Percentiles rank a stretch among this genome's conserved stretches.
These are phyloP conservation scores for Brassica cretica DNA, from an alignment of 345 rosid genomes.

Conservation along the genomic window DNA sequence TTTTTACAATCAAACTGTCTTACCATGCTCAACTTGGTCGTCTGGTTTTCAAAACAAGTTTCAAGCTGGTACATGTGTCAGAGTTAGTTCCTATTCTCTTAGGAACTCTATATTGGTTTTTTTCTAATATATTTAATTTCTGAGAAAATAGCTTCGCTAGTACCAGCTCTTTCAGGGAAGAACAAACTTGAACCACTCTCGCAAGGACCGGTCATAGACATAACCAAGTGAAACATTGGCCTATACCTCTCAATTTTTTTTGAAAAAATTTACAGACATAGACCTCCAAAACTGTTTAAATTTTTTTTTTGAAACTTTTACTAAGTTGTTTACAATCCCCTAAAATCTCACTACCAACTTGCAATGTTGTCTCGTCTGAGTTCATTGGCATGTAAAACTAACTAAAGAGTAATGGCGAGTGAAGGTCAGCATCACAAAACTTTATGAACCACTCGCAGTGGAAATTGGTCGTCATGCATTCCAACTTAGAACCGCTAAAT, in stretches of 20 bases:
- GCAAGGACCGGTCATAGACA: neutral
- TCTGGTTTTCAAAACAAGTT: neutral
- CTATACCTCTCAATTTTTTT: neutral
- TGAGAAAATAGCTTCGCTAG: neutral
- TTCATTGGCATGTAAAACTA: no score
- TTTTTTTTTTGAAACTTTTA: no score
- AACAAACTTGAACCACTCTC: neutral
- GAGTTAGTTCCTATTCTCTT: neutral
- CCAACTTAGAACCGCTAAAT: constrained; percentile 53
- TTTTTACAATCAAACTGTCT: neutral
- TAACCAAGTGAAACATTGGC: neutral
- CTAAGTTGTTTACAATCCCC: neutral
- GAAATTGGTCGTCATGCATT: neutral
- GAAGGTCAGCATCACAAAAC: neutral
- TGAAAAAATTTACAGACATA: neutral
- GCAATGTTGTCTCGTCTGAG: no score
- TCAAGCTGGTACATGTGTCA: neutral
- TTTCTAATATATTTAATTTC: neutral
- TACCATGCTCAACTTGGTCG: neutral
- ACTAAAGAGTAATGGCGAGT: no score
- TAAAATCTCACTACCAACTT: no score
- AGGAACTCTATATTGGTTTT: neutral
- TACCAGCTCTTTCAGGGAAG: neutral
- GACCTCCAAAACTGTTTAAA: neutral
- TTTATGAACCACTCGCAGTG: neutral